These are phyloP conservation scores for Bipolaris oryzae DNA, from an alignment of 2,329 filamentous ascomycete species.

Conservation along the genomic window DNA sequence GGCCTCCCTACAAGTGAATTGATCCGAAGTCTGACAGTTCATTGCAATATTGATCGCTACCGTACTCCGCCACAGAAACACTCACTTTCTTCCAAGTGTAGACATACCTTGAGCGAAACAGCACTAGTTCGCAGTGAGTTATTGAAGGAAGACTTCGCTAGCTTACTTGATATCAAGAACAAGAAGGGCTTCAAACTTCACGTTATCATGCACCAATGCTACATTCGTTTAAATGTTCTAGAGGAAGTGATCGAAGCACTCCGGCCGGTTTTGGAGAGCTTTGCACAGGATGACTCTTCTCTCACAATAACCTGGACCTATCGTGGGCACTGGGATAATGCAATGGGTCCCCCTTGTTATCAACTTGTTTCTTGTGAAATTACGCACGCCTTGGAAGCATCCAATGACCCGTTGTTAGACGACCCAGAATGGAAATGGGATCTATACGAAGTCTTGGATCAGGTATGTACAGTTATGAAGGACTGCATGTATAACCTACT, in stretches of 20 bases:
- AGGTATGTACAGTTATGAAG: neutral
- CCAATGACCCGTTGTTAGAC: neutral
- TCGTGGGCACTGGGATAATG: neutral
- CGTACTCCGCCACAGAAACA: neutral
- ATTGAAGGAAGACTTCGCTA: neutral
- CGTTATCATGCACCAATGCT: neutral
- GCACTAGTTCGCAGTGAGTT: neutral
- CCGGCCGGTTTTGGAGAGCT: neutral
- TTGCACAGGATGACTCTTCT: neutral
- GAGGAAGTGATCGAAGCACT: neutral
- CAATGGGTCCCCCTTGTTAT: neutral
- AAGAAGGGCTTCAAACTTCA: slow-evolving; percentile 2
- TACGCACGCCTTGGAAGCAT: neutral
- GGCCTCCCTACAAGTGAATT: neutral
- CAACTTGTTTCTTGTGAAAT: neutral
- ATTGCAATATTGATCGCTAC: slow-evolving; percentile 8
- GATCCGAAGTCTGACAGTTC: slow-evolving; percentile 6
- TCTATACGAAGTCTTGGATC: neutral
- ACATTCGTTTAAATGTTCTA: neutral
- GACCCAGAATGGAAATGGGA: neutral
- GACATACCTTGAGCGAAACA: neutral
- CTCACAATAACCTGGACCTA: slow-evolving; percentile 5
- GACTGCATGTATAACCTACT: neutral
- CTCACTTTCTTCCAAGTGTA: neutral
- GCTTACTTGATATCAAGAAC: neutral